These are phyloP conservation scores for Massospora cicadina DNA, from an alignment of 371 early-diverging fungal genomes.

Conservation along the genomic window DNA sequence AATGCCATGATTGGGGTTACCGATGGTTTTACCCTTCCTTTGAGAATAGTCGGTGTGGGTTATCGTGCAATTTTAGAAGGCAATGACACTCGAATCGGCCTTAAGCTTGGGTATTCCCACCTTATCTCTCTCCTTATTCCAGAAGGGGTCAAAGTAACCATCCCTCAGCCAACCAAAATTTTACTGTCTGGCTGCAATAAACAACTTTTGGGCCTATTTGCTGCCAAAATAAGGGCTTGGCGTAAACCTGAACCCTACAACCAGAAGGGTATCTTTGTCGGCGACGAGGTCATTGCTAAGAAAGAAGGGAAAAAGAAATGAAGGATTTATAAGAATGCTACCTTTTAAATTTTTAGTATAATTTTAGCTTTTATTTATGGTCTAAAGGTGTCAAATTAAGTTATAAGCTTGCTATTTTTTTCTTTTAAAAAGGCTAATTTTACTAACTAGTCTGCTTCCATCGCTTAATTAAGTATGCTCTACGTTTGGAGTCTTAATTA, in stretches of 20 bases:
- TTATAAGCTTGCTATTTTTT: too few relatives aligned
- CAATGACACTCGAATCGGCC: constrained; percentile 30
- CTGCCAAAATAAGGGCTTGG: constrained; percentile 78
- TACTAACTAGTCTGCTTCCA: too few relatives aligned
- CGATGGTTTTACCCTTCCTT: constrained; percentile 68
- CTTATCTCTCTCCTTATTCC: constrained; percentile 65
- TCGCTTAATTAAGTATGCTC: too few relatives aligned
- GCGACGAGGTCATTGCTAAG: constrained; percentile 91
- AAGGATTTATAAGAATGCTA: constrained; percentile 4
- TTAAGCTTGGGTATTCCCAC: constrained; percentile 85
- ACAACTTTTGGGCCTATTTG: constrained; percentile 70
- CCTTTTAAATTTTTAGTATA: too few relatives aligned
- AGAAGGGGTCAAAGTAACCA: constrained; percentile 46
- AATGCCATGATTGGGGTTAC: constrained; percentile 79
- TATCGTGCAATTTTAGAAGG: constrained; percentile 75
- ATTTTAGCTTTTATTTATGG: too few relatives aligned
- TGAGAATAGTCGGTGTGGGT: constrained; percentile 86
- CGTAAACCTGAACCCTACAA: constrained; percentile 96
- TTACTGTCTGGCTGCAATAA: constrained; percentile 60
- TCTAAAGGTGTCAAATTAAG: too few relatives aligned
- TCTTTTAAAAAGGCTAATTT: too few relatives aligned
- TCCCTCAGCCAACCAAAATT: constrained; percentile 76
- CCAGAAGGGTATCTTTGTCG: constrained; percentile 95
- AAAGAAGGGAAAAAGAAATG: constrained; percentile 91
- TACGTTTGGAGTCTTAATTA: too few relatives aligned